A percentile compares a stretch with the other conserved stretches of the same genome.
phyloP scores from a whole-genome alignment of 2,329 filamentous ascomycete genomes.

The Diaporthe ampelina region DNA sequence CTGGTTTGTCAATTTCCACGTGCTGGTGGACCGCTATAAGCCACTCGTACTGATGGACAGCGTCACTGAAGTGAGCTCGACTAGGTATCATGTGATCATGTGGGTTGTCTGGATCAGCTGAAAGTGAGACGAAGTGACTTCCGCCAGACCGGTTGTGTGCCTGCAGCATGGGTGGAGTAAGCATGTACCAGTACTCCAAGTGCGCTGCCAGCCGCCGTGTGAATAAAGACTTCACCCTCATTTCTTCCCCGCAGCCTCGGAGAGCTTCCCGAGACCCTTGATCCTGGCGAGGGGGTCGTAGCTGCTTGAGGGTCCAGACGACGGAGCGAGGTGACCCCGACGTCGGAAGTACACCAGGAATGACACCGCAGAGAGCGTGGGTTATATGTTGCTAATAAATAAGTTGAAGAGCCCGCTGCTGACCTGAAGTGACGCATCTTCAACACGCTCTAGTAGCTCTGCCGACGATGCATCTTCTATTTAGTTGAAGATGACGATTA shows the following conservation, averaged over 20 bases:
- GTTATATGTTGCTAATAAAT: too few species aligned
- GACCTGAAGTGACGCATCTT: too few species aligned
- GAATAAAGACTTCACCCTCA: neutral
- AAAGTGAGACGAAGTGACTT: neutral
- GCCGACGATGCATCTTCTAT: too few species aligned
- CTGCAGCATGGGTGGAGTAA: slow-evolving; percentile 8
- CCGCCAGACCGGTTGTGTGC: too few species aligned
- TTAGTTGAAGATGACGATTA: too few species aligned
- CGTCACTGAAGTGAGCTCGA: neutral
- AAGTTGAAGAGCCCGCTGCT: too few species aligned
- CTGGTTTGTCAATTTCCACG: neutral
- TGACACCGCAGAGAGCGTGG: too few species aligned
- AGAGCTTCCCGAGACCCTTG: neutral
- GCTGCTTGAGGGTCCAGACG: neutral
- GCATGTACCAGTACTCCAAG: neutral
- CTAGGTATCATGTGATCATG: slow-evolving; percentile 1
- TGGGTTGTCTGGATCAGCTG: neutral
- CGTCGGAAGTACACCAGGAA: too few species aligned
- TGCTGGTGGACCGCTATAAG: neutral
- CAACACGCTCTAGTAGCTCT: too few species aligned
- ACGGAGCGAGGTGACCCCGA: slow-evolving; percentile 9
- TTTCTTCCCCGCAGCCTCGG: slow-evolving; percentile 1
- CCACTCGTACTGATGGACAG: neutral
- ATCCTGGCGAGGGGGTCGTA: slow-evolving; percentile 3
- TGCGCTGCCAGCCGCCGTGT: neutral